Conservation (phyloP, 2,329 filamentous ascomycete genomes). For the Xylariaceae sp. region DNA sequence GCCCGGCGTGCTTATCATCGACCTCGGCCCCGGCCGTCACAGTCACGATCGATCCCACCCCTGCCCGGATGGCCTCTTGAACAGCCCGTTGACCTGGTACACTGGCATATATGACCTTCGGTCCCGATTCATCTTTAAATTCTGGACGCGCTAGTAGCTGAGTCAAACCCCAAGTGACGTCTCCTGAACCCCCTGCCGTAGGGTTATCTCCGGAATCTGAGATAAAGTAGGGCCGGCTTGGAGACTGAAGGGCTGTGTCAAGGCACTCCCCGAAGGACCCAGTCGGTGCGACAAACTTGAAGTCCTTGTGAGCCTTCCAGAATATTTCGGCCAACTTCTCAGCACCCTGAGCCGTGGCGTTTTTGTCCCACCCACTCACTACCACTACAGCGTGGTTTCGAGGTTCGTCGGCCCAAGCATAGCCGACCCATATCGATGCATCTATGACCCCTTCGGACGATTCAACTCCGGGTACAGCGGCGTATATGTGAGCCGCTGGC, state of each 20-base stretch:
- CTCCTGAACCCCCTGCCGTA: constrained; percentile 49
- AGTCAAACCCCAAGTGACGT: constrained; percentile 48
- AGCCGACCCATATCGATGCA: constrained; percentile 52
- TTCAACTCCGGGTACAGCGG: constrained; percentile 40
- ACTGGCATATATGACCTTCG: constrained; percentile 48
- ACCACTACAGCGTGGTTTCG: constrained; percentile 46
- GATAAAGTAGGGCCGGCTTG: constrained; percentile 45
- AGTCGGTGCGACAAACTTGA: constrained; percentile 49
- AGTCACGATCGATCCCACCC: constrained; percentile 42
- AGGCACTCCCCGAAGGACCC: constrained; percentile 43
- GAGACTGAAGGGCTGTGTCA: constrained; percentile 36
- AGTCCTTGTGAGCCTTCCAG: constrained; percentile 42
- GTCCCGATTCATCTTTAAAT: constrained; percentile 33
- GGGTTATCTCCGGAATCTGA: constrained; percentile 54
- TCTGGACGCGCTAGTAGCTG: constrained; percentile 41
- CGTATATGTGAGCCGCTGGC: constrained; percentile 47
- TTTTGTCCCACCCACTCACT: constrained; percentile 46
- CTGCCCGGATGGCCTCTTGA: constrained; percentile 36
- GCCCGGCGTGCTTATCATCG: constrained; percentile 42
- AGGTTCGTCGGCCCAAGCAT: constrained; percentile 52
- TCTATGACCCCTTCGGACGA: constrained; percentile 39
- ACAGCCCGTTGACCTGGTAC: constrained; percentile 44
- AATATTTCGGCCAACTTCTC: constrained; percentile 42
- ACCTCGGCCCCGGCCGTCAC: constrained; percentile 48
- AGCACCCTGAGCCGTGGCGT: constrained; percentile 33